These are phyloP conservation scores for Dovyalis caffra DNA, from an alignment of 345 rosid genomes.

Conservation along the genomic window DNA sequence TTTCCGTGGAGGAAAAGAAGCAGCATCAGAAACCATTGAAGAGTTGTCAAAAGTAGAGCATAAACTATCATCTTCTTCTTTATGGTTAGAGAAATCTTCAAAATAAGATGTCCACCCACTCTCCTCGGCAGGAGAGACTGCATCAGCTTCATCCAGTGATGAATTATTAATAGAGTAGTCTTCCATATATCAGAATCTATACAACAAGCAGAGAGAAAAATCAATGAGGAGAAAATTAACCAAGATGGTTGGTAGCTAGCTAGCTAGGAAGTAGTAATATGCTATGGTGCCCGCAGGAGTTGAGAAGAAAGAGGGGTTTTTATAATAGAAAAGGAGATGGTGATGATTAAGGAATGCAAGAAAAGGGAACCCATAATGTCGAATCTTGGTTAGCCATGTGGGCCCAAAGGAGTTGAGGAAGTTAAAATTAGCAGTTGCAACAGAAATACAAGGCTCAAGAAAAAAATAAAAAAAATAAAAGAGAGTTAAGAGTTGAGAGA, in stretches of 20 bases:
- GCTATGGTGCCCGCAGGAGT: background rate
- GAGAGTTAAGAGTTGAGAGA: background rate
- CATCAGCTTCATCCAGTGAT: conserved; percentile 14
- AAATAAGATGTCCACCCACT: conserved; percentile 93
- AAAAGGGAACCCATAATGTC: conserved; percentile 27
- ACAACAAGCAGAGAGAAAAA: background rate
- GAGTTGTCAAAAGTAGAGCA: conserved; percentile 43
- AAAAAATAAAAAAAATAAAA: conserved; percentile 1
- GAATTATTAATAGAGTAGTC: conserved; percentile 26
- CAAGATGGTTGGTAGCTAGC: background rate
- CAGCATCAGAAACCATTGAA: conserved; percentile 77
- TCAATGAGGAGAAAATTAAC: background rate
- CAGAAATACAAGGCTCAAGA: conserved; percentile 10
- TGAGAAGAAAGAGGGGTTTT: conserved; percentile 14
- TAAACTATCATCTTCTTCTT: conserved; percentile 17
- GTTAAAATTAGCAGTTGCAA: conserved; percentile 48
- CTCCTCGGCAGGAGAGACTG: conserved; percentile 43
- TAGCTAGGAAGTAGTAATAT: background rate
- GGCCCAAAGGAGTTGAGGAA: conserved; percentile 40
- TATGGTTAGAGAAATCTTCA: conserved; percentile 52
- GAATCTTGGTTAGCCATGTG: conserved; percentile 33
- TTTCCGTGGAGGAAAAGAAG: conserved; percentile 51
- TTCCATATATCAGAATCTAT: conserved; percentile 19
- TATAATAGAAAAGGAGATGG: background rate
- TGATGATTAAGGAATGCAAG: conserved; percentile 17